Evolutionary conservation across 768 basidiomycete genomes (phyloP).

Genomic region (Symmetrospora coprosmae): DNA sequence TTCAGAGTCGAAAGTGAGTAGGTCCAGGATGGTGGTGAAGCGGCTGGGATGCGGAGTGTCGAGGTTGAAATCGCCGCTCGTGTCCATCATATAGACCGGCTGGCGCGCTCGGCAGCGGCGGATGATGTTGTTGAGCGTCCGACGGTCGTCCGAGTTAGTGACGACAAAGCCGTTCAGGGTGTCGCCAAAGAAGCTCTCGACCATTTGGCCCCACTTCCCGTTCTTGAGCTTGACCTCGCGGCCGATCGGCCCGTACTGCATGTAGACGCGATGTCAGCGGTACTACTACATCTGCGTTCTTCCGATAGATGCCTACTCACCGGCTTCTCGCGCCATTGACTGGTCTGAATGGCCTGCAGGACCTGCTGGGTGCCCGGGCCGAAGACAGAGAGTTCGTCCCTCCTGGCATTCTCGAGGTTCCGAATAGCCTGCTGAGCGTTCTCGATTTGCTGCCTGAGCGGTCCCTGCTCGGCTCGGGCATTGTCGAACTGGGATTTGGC

Average conservation of each 20-base stretch:
- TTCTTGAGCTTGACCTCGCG: slow-evolving; percentile 20
- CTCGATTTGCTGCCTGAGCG: neutral
- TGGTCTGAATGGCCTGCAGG: slow-evolving; percentile 34
- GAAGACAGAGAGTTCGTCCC: slow-evolving; percentile 32
- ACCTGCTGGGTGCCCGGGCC: slow-evolving; percentile 32
- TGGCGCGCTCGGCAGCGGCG: neutral
- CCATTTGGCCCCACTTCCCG: neutral
- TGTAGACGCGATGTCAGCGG: too few species aligned
- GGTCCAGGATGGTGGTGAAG: neutral
- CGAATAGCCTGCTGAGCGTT: neutral
- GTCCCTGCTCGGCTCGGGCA: neutral
- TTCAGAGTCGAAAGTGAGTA: slow-evolving; percentile 52
- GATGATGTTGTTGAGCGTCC: neutral
- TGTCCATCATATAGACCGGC: neutral
- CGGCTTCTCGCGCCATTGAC: slow-evolving; percentile 33
- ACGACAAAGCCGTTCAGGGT: slow-evolving; percentile 17
- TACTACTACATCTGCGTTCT: too few species aligned
- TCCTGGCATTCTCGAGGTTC: slow-evolving; percentile 7
- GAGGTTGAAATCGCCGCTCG: neutral
- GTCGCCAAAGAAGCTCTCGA: slow-evolving; percentile 9
- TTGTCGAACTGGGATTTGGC: slow-evolving; percentile 31
- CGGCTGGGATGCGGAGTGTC: neutral
- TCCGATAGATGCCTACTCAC: slow-evolving; percentile 34
- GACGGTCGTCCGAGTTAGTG: neutral
- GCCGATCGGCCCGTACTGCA: slow-evolving; percentile 23